Percentiles rank a stretch among this genome's conserved stretches.
Evolutionary conservation across 495 filamentous ascomycete genomes (phyloP).

Genomic region (Neurospora terricola): DNA sequence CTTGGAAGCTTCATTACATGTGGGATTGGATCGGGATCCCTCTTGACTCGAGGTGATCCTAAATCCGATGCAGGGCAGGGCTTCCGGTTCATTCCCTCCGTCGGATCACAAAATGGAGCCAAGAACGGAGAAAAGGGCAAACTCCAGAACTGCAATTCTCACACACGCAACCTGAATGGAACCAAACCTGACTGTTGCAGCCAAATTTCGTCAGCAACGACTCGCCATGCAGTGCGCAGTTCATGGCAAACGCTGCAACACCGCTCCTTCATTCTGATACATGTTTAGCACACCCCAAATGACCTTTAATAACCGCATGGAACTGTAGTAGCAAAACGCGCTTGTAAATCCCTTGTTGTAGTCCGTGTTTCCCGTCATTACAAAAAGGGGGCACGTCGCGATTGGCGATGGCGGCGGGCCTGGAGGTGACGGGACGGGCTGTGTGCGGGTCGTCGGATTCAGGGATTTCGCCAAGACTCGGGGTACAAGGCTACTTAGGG

Average conservation of each 20-base stretch:
- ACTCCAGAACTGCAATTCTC: not conserved
- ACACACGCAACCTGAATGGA: not conserved
- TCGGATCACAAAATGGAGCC: not conserved
- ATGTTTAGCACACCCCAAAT: not conserved
- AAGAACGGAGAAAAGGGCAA: not conserved
- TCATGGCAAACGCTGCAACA: not conserved
- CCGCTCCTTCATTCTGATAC: not conserved
- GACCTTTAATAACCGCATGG: not conserved
- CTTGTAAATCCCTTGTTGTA: not conserved
- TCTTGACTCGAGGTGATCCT: not conserved
- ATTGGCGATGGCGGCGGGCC: not conserved
- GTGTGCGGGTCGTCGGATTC: not conserved
- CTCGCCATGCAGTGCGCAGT: not conserved
- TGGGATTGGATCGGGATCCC: not conserved
- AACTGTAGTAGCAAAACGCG: not conserved
- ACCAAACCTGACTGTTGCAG: not conserved
- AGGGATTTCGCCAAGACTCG: not conserved
- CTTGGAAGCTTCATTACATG: not conserved
- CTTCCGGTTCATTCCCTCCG: not conserved
- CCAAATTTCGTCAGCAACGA: not conserved
- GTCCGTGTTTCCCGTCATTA: not conserved
- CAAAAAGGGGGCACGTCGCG: not conserved
- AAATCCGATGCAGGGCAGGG: not conserved
- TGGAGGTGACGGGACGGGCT: not conserved
- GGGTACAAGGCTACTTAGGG: slow-evolving; percentile 18